A percentile compares a stretch with the other conserved stretches of the same genome.
Evolutionary conservation across 306 rosid genomes (phyloP).

Genomic region (Vachellia pachyceras): DNA sequence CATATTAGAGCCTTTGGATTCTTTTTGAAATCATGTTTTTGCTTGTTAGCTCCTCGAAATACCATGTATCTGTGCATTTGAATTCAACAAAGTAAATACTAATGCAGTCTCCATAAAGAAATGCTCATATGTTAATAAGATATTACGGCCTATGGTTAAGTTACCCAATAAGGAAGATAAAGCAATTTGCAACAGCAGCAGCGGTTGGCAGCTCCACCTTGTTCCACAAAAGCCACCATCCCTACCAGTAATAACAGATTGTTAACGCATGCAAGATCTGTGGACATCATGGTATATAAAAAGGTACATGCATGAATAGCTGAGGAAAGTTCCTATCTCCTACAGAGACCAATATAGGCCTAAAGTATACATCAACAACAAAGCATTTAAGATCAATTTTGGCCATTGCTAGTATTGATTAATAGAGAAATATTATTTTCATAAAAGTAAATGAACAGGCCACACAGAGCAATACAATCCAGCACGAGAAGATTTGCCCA

Average conservation of each 20-base stretch:
- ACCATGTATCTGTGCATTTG: conserved; percentile 71
- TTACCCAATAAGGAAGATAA: conserved; percentile 90
- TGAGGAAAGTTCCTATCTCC: not conserved
- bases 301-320: conserved; percentile 28
- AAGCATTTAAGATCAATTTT: not conserved
- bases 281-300: not conserved
- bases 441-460: conserved; percentile 2
- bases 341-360: not conserved
- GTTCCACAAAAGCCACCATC: conserved; percentile 93
- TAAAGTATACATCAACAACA: not conserved
- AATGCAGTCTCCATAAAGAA: conserved; percentile 4
- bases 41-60: conserved; percentile 98
- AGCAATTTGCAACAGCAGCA: conserved; percentile 68
- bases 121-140: conserved; percentile 18
- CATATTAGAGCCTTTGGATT: conserved; percentile 86
- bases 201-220: conserved; percentile 71
- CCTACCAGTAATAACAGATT: conserved; percentile 56
- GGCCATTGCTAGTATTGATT: not conserved
- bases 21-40: conserved; percentile 89
- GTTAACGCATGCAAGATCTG: conserved; percentile 32
- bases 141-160: conserved; percentile 4
- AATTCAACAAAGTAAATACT: conserved; percentile 30
- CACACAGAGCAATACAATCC: not conserved
- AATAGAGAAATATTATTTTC: not conserved
- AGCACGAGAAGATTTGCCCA: not conserved